Conservation (phyloP, 345 rosid genomes). For the Passiflora organensis region DNA sequence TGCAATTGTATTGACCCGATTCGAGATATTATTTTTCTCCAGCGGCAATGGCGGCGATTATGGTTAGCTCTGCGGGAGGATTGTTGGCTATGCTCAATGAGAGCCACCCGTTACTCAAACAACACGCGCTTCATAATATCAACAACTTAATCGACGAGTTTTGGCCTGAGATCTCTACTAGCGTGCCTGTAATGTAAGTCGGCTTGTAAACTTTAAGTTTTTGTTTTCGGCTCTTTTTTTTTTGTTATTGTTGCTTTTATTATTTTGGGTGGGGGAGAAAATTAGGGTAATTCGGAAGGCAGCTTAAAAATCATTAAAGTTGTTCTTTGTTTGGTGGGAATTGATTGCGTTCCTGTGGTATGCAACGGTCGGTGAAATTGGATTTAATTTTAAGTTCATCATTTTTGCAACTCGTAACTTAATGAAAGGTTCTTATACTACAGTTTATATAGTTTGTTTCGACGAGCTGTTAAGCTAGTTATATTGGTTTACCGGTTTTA, state of each 20-base stretch:
- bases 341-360: not conserved
- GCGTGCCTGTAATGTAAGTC: conserved; percentile 82
- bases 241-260: not conserved
- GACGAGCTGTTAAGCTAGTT: no score
- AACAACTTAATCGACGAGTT: conserved; percentile 78
- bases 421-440: not conserved
- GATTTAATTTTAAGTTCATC: not conserved
- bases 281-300: not conserved
- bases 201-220: not conserved
- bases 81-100: conserved; percentile 95
- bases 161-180: conserved; percentile 99
- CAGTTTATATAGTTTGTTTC: not conserved
- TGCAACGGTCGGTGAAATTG: not conserved
- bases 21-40: no score
- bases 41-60: no score
- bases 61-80: conserved; percentile 94
- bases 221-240: conserved; percentile 11
- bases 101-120: conserved; percentile 71
- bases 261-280: not conserved
- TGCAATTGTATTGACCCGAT: no score
- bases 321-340: not conserved
- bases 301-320: not conserved
- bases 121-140: conserved; percentile 84
- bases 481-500: no score
- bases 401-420: not conserved